Base-by-base conservation (phyloP, 768 basidiomycete species). In the Amanita rubescens region DNA sequence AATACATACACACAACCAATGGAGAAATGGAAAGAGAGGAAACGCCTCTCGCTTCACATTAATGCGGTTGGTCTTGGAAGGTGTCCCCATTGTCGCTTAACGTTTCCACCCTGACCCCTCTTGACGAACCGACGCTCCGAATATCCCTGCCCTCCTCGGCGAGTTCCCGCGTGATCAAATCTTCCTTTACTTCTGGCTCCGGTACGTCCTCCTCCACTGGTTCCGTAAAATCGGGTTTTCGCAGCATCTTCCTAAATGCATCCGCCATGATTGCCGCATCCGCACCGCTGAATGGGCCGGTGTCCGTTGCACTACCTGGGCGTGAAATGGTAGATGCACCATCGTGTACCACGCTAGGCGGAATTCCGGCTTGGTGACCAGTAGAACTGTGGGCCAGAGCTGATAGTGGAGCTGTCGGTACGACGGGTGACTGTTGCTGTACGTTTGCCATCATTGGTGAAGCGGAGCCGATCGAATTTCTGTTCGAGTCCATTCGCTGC, bases 191-290 rank as follows among this genome's bases (percentile, higher is more conserved):
- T 24, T 69, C 67, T 45, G 63, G 62, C 25, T 80, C 84, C 0
- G 82, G 84, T 56, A 77, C 79, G 43, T 83, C 82, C 63, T 90
- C 90, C 61, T 88, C 87, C 12, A 83, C 76, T 51, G 75, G 65
- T 17, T 68, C 79, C n/a, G 84, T 77, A 67, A 94, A 94, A 64
- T 91, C 90, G 9, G 93, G 92, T 66, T 92, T 92, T 65, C 92
- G 78, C 63, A 95, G 72, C 58, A 87, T 88, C 66, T 87, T 82
- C 62, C 93, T 76, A 71, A 94, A 95, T 5, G 93, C 93, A 71
- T 91, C 85, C 37, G 92, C 91, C 82, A 94, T 90, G 65, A 93
- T 88, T 35, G 89, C 90, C 50, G 93, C 93, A 67, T 95, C 92
- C 19, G 87, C 84, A 17, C 81, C 84, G 42, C 84, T 85, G 69